These are phyloP conservation scores for Saccharomyces kudriavzevii DNA, from an alignment of 805 yeast species.

Conservation along the genomic window DNA sequence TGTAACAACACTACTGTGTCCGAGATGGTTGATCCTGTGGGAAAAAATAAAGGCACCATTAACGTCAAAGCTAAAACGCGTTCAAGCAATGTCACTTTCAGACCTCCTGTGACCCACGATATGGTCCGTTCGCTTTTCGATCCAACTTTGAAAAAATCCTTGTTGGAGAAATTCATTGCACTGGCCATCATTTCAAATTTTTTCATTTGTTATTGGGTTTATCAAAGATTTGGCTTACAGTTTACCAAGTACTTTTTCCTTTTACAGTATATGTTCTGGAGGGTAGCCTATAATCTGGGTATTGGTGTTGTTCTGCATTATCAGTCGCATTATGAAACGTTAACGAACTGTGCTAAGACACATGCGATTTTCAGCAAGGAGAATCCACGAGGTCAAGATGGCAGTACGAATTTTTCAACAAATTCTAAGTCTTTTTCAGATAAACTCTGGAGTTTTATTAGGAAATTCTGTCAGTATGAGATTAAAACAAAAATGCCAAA, in stretches of 20 bases:
- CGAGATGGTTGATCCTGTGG: background rate
- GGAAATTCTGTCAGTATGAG: slow-evolving; percentile 39
- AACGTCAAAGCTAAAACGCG: slow-evolving; percentile 19
- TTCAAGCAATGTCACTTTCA: slow-evolving; percentile 27
- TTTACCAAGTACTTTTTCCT: slow-evolving; percentile 36
- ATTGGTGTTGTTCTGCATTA: slow-evolving; percentile 59
- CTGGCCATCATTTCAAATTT: slow-evolving; percentile 33
- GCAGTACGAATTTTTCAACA: slow-evolving; percentile 5
- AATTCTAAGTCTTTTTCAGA: slow-evolving; percentile 1
- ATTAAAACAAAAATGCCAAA: slow-evolving; percentile 39
- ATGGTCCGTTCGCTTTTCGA: slow-evolving; percentile 77
- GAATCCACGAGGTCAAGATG: slow-evolving; percentile 15
- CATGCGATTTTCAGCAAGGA: slow-evolving; percentile 38
- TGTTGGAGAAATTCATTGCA: slow-evolving; percentile 55
- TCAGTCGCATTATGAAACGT: slow-evolving; percentile 51
- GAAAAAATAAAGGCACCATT: background rate
- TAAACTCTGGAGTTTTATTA: slow-evolving; percentile 17
- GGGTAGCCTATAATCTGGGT: slow-evolving; percentile 70
- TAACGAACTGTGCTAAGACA: slow-evolving; percentile 46
- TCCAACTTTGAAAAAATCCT: slow-evolving; percentile 62
- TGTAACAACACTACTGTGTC: background rate
- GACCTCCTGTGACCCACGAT: slow-evolving; percentile 55
- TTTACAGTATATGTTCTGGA: slow-evolving; percentile 60
- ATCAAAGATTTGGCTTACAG: slow-evolving; percentile 12
- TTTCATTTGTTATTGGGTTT: slow-evolving; percentile 26